Conservation (phyloP, 441 rosid genomes). For the Rhodomyrtus psidioides region DNA sequence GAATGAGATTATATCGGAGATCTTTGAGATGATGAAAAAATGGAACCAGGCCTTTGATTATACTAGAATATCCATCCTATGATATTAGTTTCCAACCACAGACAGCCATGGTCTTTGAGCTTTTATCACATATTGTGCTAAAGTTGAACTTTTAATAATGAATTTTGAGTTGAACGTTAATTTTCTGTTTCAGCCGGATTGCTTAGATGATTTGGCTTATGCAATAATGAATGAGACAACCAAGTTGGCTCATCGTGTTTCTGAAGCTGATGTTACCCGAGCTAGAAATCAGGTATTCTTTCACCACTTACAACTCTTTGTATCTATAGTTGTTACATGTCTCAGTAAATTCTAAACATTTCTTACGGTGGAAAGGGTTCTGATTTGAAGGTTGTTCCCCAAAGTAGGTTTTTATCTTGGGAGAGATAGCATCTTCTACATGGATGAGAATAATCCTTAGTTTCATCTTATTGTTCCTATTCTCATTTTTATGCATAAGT, state of each 20-base stretch:
- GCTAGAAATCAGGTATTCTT: slow-evolving; percentile 87
- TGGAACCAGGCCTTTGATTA: neutral
- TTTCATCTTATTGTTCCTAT: neutral
- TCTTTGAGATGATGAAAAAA: neutral
- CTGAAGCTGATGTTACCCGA: slow-evolving; percentile 91
- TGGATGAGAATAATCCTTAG: neutral
- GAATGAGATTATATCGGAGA: neutral
- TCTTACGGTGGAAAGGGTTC: neutral
- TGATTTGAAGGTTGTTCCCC: neutral
- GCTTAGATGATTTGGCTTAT: slow-evolving; percentile 89
- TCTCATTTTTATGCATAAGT: neutral
- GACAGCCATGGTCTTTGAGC: neutral
- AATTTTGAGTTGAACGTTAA: slow-evolving; percentile 4
- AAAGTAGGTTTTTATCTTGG: neutral
- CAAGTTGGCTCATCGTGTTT: slow-evolving; percentile 81
- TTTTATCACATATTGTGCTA: neutral
- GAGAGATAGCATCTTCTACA: neutral
- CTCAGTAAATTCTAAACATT: neutral
- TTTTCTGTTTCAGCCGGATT: slow-evolving; percentile 59
- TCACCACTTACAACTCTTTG: neutral
- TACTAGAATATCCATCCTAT: neutral
- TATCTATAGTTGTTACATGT: neutral
- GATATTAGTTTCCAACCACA: neutral
- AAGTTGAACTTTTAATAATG: neutral
- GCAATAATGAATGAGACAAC: slow-evolving; percentile 84